Evolutionary conservation across 129 eudicot species (phyloP), one percentile per base, ranked within the genome.

Genomic region (Tagetes erecta): DNA sequence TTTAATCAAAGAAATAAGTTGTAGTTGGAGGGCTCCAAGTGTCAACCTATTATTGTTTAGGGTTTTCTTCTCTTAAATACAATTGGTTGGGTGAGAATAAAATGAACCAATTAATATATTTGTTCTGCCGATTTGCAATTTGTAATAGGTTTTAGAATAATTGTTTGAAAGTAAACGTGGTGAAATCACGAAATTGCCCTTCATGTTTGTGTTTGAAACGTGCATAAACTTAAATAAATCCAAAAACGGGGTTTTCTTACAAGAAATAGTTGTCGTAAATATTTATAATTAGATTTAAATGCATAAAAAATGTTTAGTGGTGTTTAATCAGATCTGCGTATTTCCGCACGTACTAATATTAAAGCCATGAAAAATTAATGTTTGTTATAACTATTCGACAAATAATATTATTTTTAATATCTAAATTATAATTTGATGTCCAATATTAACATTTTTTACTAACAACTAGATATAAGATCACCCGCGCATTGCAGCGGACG

Each of bases 11-110:
- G 85, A 65, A 77, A 57, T 3, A 40, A 39, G 80, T 30, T 30
- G 71, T 49, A 47, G 59, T 60, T 74, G 67, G 71, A 33, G 53
- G 76, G 70, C 72, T 79, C 80, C 88, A 87, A 55, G 82, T 82
- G 89, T 87, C 80, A 27, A 69, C 46, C 53, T 75, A 49, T 68
- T 38, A 82, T 59, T 75, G 72, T 36, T 56, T 77, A 75, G 53
- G 78, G 53, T 39, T 78, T 78, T 75, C 64, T 78, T 74, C 20
- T 63, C 51, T 69, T 63, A 13, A 39, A 67, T 59, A 70, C 47
- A 58, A 80, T 44, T 44, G 27, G 47, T 66, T 51, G 75, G 68
- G 47, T 60, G 13, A 64, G 73, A 82, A 62, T 74, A 59, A 68
- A 77, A 60, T 68, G 60, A 63, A 74, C 51, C 38, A n/a, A 20